Conservation (phyloP, 2,329 filamentous ascomycete genomes). For the Rutstroemia sp. region DNA sequence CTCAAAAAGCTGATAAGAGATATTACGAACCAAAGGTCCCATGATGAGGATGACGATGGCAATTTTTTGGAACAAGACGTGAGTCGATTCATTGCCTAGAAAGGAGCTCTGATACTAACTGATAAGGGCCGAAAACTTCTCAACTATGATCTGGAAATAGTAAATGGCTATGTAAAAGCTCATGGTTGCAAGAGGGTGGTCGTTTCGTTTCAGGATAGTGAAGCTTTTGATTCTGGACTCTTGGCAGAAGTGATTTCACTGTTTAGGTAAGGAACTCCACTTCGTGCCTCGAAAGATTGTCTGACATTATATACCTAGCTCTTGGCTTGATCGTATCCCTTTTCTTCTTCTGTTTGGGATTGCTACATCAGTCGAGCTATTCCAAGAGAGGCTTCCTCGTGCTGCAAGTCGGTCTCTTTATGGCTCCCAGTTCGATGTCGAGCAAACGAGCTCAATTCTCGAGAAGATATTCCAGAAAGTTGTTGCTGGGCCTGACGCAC, state of each 20-base stretch:
- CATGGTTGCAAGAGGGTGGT: constrained; percentile 53
- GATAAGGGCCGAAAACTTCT: constrained; percentile 55
- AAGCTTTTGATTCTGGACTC: constrained; percentile 69
- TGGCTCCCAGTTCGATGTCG: constrained; percentile 70
- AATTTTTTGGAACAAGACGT: constrained; percentile 41
- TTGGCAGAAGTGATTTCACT: constrained; percentile 64
- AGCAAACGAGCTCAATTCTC: constrained; percentile 62
- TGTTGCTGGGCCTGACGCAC: constrained; percentile 48
- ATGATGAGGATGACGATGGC: constrained; percentile 46
- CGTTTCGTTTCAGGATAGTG: constrained; percentile 72
- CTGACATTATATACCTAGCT: constrained; percentile 30
- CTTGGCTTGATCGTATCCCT: constrained; percentile 68
- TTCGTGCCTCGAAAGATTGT: too few species aligned
- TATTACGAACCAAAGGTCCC: constrained; percentile 42
- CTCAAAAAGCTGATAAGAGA: constrained; percentile 68
- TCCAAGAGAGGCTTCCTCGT: constrained; percentile 66
- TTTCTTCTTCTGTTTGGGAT: constrained; percentile 74
- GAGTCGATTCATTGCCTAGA: constrained; percentile 20
- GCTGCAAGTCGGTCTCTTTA: constrained; percentile 59
- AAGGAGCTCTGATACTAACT: too few species aligned
- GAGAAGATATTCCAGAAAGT: constrained; percentile 64
- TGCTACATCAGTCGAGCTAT: constrained; percentile 72
- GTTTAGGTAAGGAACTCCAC: constrained; percentile 46
- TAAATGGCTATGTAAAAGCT: constrained; percentile 51
- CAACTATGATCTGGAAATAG: constrained; percentile 70